Base-by-base conservation (phyloP, 345 rosid genomes). In the Lepidium africanum region DNA sequence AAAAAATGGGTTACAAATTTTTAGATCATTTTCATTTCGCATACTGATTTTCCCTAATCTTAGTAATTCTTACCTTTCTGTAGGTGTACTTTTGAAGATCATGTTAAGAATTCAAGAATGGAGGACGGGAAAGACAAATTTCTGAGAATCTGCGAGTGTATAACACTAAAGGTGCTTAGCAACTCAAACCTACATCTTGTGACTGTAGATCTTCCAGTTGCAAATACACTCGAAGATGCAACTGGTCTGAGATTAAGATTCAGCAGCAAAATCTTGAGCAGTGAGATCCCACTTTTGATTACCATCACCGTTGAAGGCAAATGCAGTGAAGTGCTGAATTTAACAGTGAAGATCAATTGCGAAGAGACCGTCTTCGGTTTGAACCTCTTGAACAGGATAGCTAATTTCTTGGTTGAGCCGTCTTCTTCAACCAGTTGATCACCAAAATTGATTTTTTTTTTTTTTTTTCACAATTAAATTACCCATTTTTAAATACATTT, bases 291-390 rank as follows among this genome's bases (percentile, higher is more conserved):
- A 59, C 88, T 95, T 84, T 83, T 94, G 71, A 83, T 88, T 69
- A 86, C 95, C 42, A 64, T 86, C 48, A 85, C 81, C 14, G 82
- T 89, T 23, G 86, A 91, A 83, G 99, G 99, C 74, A 91, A 87
- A 79, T 87, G 94, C 84, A 79, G 76, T 1, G 87, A 91, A 56
- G 88, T 83, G 47, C 70, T 94, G 67, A 80, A 81, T 23, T 38
- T 85, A 49, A 75, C 74, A 7, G 71, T 86, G 3, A 91, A 94
- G 83, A 83, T 91, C 72, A 94, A 94, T 65, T 91, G 97, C 51
- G 90, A 94, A 78, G 97, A 94, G 77, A 90, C 97, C 0, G 91
- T 94, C 15, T 91, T 94, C 63, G 99, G 96, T 71, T 74, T 88
- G 60, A 94, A 94, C 75, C 72, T 91, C 49, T 78, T 94, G 80